phyloP scores from a whole-genome alignment of 257 asterid species.

The Solanum raphanifolium region DNA sequence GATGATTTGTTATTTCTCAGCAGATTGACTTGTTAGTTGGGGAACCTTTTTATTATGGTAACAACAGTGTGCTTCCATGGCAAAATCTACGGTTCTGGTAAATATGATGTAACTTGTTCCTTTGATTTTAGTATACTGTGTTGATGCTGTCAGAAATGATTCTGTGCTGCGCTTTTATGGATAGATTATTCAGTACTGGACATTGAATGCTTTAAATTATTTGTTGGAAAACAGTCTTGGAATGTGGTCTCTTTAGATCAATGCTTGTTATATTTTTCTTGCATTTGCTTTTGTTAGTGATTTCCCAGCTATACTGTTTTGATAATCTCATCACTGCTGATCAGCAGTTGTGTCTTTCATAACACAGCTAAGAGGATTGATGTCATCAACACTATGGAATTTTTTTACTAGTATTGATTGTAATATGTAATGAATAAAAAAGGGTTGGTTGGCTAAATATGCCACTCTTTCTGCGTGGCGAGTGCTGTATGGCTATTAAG shows the following conservation, averaged over 20 bases:
- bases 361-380: neutral
- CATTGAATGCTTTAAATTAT: neutral
- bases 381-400: neutral
- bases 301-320: neutral
- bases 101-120: neutral
- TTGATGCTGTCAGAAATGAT: neutral
- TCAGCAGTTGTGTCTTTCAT: neutral
- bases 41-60: slow-evolving; percentile 92
- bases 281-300: neutral
- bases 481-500: slow-evolving; percentile 72
- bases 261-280: neutral
- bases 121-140: neutral
- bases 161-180: neutral
- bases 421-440: slow-evolving; percentile 21
- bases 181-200: neutral
- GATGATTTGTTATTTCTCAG: slow-evolving; percentile 12
- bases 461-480: slow-evolving; percentile 16
- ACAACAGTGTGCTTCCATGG: slow-evolving; percentile 77
- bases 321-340: neutral
- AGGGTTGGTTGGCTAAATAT: slow-evolving; percentile 82
- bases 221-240: neutral
- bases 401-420: neutral
- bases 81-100: slow-evolving; percentile 87
- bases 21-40: slow-evolving; percentile 71
- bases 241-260: neutral